Percentiles rank a stretch among this genome's conserved stretches.
Evolutionary conservation across 768 basidiomycete species (phyloP).

Genomic region (Rhodotorula toruloides): DNA sequence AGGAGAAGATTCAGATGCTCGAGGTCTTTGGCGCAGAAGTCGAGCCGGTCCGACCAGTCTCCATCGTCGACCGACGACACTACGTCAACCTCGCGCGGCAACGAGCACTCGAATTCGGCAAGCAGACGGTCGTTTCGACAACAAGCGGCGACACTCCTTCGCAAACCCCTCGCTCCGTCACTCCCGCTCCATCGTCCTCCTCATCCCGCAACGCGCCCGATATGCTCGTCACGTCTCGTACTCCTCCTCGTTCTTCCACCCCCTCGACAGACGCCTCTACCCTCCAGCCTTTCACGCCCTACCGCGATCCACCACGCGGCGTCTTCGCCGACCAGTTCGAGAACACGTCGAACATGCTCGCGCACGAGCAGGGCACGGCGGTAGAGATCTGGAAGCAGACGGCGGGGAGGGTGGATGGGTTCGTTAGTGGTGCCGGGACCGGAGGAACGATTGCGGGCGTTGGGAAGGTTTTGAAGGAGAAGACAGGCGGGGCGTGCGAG

Average conservation of each 20-base stretch:
- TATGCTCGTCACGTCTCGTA: constrained; percentile 14
- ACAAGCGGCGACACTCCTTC: constrained; percentile 6
- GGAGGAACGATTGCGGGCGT: constrained; percentile 89
- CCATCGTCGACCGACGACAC: constrained; percentile 95
- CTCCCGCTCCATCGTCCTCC: constrained; percentile 14
- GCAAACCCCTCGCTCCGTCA: background rate
- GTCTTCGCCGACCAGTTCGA: constrained; percentile 98
- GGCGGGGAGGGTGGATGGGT: constrained; percentile 71
- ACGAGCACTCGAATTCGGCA: constrained; percentile 69
- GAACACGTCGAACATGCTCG: constrained; percentile 84
- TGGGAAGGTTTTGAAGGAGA: constrained; percentile 71
- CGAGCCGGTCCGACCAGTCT: constrained; percentile 79
- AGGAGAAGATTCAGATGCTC: constrained; percentile 80
- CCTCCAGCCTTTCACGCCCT: constrained; percentile 18
- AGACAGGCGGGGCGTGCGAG: constrained; percentile 57
- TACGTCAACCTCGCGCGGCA: constrained; percentile 74
- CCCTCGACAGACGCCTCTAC: background rate
- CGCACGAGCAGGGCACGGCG: constrained; percentile 83
- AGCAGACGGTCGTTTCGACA: constrained; percentile 17
- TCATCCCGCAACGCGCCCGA: constrained; percentile 39
- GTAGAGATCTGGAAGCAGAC: constrained; percentile 95
- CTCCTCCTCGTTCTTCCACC: background rate
- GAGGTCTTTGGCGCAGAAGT: constrained; percentile 81
- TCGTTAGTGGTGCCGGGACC: constrained; percentile 90
- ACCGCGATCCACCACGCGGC: constrained; percentile 57